Percentiles rank a stretch among this genome's conserved stretches.
phyloP scores from a whole-genome alignment of 2,329 filamentous ascomycete species.

The Xylaria sp. region DNA sequence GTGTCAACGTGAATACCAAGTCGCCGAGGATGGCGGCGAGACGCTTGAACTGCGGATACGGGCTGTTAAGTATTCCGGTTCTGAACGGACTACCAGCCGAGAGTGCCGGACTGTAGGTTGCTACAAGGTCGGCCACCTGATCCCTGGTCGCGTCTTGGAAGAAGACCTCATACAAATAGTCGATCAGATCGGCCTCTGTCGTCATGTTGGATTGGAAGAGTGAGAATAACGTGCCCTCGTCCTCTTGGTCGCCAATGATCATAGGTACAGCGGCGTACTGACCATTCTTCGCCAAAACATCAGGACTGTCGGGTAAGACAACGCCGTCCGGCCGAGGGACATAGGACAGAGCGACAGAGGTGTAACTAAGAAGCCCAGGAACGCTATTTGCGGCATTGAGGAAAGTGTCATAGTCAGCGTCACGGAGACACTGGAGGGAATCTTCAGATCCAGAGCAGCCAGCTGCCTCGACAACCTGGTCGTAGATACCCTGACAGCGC shows the following conservation, averaged over 20 bases:
- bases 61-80: conserved; percentile 74
- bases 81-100: conserved; percentile 76
- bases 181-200: conserved; percentile 65
- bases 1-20: conserved; percentile 76
- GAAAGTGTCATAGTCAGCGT: conserved; percentile 67
- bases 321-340: conserved; percentile 78
- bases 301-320: conserved; percentile 70
- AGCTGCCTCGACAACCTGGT: conserved; percentile 67
- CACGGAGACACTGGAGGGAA: conserved; percentile 74
- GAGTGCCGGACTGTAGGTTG: conserved; percentile 68
- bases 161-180: conserved; percentile 67
- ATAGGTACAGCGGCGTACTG: conserved; percentile 70
- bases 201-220: conserved; percentile 77
- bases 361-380: conserved; percentile 74
- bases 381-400: conserved; percentile 76
- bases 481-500: conserved; percentile 74
- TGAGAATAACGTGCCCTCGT: conserved; percentile 81
- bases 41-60: conserved; percentile 82
- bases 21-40: conserved; percentile 81
- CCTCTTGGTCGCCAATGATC: conserved; percentile 80
- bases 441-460: conserved; percentile 70
- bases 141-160: conserved; percentile 66
- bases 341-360: conserved; percentile 76
- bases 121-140: conserved; percentile 67
- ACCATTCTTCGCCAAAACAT: conserved; percentile 63